Conservation (phyloP, 768 basidiomycete species). For the Rhizopogon vesiculosus region DNA sequence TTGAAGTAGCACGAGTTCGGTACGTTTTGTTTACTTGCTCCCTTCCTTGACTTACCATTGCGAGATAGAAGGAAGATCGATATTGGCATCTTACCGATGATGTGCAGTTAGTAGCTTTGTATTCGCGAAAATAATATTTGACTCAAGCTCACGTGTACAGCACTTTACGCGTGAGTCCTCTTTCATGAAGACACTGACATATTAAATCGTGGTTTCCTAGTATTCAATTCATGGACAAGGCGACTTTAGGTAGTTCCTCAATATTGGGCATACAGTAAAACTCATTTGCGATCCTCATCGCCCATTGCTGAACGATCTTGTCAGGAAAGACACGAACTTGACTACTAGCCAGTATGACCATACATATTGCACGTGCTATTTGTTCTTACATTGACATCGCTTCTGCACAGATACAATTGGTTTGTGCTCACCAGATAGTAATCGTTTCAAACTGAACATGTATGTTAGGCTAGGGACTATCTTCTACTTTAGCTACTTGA, state of each 20-base stretch:
- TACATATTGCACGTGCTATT: neutral
- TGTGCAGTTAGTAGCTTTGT: conserved; percentile 42
- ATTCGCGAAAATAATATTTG: neutral
- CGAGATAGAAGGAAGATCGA: no score
- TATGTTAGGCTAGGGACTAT: conserved; percentile 63
- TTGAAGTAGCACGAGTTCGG: no score
- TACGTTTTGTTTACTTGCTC: no score
- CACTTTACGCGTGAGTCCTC: conserved; percentile 47
- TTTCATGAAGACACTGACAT: neutral
- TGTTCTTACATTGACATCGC: neutral
- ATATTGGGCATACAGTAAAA: conserved; percentile 67
- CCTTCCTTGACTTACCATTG: no score
- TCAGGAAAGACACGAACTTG: conserved; percentile 55
- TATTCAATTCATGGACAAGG: conserved; percentile 81
- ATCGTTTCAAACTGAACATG: neutral
- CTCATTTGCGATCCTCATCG: neutral
- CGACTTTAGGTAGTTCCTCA: conserved; percentile 60
- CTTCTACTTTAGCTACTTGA: conserved; percentile 67
- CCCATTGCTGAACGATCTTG: neutral
- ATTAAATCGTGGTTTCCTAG: conserved; percentile 23
- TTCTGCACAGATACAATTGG: conserved; percentile 59
- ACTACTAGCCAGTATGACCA: conserved; percentile 55
- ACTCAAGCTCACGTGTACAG: conserved; percentile 21
- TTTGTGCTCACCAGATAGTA: conserved; percentile 13
- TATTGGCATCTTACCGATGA: no score